These are phyloP conservation scores for Colletotrichum australisinense DNA, from an alignment of 2,329 filamentous ascomycete species.

Conservation along the genomic window DNA sequence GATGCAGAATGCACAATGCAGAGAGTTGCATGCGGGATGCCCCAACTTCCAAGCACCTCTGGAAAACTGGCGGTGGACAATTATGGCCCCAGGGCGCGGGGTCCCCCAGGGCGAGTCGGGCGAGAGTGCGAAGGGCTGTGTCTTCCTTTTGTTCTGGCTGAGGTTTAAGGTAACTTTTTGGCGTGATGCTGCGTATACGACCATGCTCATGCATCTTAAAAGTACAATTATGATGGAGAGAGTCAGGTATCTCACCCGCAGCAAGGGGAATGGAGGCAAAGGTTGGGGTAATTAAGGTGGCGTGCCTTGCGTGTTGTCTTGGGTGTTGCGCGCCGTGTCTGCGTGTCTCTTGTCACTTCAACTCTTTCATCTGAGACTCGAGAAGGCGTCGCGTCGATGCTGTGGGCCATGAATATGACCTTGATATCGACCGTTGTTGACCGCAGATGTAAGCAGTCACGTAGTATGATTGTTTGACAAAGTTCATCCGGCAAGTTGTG, in stretches of 20 bases:
- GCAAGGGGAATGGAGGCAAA: conserved; percentile 23
- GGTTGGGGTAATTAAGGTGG: conserved; percentile 25
- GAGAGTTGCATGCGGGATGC: conserved; percentile 19
- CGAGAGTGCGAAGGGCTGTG: conserved; percentile 6
- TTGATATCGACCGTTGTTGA: neutral
- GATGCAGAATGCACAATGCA: conserved; percentile 17
- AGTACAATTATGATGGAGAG: neutral
- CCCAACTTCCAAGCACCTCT: neutral
- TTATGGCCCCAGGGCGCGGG: neutral
- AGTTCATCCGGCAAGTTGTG: neutral
- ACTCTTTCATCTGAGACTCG: neutral
- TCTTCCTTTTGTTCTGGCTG: conserved; percentile 7
- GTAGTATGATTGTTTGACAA: neutral
- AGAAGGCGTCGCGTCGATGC: neutral
- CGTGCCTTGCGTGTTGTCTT: conserved; percentile 18
- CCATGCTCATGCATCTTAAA: neutral
- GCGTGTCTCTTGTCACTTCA: neutral
- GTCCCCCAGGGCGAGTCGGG: conserved; percentile 5
- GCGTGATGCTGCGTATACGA: neutral
- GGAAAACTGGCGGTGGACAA: conserved; percentile 19
- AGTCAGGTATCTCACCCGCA: neutral
- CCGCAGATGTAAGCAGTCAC: conserved; percentile 2
- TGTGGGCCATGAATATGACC: neutral
- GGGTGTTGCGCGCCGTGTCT: neutral
- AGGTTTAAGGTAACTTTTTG: neutral